phyloP scores from a whole-genome alignment of 129 eudicot genomes.

The Centrapalus pauciflorus region DNA sequence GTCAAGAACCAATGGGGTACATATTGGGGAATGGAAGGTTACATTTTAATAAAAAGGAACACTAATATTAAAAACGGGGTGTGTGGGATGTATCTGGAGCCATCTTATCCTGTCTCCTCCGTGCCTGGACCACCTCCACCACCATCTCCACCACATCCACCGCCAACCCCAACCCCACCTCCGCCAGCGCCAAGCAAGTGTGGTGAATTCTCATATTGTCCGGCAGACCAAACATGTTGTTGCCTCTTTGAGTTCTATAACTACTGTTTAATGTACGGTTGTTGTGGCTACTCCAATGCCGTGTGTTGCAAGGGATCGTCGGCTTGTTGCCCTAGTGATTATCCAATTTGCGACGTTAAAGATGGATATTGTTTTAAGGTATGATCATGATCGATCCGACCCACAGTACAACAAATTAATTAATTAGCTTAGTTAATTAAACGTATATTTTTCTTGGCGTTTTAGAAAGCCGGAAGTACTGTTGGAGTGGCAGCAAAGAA shows the following conservation, averaged over 20 bases:
- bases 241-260: constrained; percentile 42
- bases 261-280: constrained; percentile 47
- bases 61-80: constrained; percentile 33
- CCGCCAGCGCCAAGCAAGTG: constrained; percentile 46
- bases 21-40: constrained; percentile 60
- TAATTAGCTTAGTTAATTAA: not conserved
- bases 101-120: constrained; percentile 45
- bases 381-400: not conserved
- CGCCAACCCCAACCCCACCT: constrained; percentile 37
- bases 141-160: constrained; percentile 32
- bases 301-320: constrained; percentile 50
- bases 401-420: not conserved
- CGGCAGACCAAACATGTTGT: constrained; percentile 49
- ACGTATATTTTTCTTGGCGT: not conserved
- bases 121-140: constrained; percentile 33
- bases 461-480: constrained; percentile 27
- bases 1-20: constrained; percentile 74
- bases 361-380: constrained; percentile 62
- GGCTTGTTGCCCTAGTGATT: constrained; percentile 56
- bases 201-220: constrained; percentile 41
- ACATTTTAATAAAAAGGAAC: constrained; percentile 41
- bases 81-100: constrained; percentile 56
- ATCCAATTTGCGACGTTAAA: constrained; percentile 50
- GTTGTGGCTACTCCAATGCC: constrained; percentile 44
- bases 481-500: constrained; percentile 52